phyloP scores from a whole-genome alignment of 768 basidiomycete species.

The Paxillus rubicundulus region DNA sequence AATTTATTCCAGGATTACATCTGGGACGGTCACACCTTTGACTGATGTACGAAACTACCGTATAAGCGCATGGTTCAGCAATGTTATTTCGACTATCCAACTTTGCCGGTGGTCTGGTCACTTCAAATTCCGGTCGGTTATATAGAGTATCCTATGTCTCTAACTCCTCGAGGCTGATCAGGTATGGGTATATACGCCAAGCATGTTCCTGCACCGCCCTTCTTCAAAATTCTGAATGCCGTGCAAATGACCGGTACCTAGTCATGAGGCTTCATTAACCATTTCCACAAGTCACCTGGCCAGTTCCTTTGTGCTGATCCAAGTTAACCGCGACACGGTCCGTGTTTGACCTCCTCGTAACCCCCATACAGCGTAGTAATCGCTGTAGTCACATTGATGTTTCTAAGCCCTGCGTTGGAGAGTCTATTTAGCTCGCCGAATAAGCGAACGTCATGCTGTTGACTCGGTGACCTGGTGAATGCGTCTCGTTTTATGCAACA shows the following conservation, averaged over 20 bases:
- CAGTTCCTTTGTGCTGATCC: too few relatives aligned
- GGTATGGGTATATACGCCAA: too few relatives aligned
- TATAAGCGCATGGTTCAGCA: neutral
- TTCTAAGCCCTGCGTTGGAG: neutral
- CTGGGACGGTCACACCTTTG: conserved; percentile 63
- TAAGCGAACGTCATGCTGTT: neutral
- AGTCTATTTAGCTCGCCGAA: neutral
- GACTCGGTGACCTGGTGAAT: neutral
- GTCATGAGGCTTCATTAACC: too few relatives aligned
- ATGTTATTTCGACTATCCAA: neutral
- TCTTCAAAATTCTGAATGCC: too few relatives aligned
- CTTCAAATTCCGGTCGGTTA: neutral
- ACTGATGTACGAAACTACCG: neutral
- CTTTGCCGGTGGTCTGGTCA: neutral
- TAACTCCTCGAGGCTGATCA: too few relatives aligned
- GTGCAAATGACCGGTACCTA: too few relatives aligned
- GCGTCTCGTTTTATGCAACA: too few relatives aligned
- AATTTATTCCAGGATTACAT: conserved; percentile 65
- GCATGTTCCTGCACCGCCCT: too few relatives aligned
- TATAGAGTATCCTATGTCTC: too few relatives aligned
- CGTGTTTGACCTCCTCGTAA: neutral
- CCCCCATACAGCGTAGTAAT: neutral
- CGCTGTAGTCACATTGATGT: neutral
- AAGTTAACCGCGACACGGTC: too few relatives aligned
- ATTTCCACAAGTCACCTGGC: too few relatives aligned